Conservation (phyloP, 1,139 yeast genomes). For the Pichia sp. region DNA sequence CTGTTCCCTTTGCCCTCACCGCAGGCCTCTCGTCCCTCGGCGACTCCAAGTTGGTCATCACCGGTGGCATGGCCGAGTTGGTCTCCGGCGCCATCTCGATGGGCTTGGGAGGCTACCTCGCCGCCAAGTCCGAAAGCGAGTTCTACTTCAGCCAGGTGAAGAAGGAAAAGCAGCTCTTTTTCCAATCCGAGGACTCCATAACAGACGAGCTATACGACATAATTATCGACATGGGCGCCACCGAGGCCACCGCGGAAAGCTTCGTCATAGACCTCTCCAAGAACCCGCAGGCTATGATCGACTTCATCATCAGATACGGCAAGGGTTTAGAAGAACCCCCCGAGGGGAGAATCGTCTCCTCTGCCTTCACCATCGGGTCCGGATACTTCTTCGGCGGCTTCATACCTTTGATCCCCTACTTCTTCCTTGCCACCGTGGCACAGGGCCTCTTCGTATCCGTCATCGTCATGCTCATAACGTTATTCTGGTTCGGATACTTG, state of each 20-base stretch:
- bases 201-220: conserved; percentile 70
- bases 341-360: conserved; percentile 69
- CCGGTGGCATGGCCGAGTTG: conserved; percentile 83
- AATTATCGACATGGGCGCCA: conserved; percentile 64
- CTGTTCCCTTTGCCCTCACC: conserved; percentile 81
- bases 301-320: conserved; percentile 69
- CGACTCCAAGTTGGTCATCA: conserved; percentile 67
- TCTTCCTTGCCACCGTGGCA: conserved; percentile 68
- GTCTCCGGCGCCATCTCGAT: conserved; percentile 81
- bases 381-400: conserved; percentile 78
- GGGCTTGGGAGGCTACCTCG: conserved; percentile 82
- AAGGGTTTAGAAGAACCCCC: conserved; percentile 79
- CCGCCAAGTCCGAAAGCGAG: conserved; percentile 75
- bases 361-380: conserved; percentile 72
- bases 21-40: conserved; percentile 80
- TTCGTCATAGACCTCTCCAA: conserved; percentile 68
- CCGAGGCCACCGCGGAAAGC: conserved; percentile 59
- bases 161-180: conserved; percentile 64
- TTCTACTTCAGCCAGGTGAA: conserved; percentile 68
- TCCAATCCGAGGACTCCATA: conserved; percentile 54
- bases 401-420: conserved; percentile 75
- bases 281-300: conserved; percentile 62
- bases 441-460: conserved; percentile 75
- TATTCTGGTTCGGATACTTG: conserved; percentile 80
- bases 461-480: conserved; percentile 76